phyloP scores from a whole-genome alignment of 345 rosid genomes.

The Punica granatum region DNA sequence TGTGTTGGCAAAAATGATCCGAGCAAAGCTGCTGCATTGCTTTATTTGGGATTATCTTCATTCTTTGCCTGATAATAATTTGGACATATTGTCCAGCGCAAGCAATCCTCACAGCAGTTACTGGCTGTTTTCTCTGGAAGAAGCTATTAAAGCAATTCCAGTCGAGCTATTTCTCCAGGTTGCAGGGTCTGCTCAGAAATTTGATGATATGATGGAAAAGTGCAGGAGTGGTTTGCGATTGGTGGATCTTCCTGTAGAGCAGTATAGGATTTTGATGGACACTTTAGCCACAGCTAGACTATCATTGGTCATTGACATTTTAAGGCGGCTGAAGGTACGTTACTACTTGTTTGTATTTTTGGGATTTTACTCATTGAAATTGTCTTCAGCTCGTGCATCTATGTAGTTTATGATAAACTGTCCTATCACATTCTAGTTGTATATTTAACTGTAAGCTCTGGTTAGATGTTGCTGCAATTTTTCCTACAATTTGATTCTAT shows the following conservation, averaged over 20 bases:
- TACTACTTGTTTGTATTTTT: constrained; percentile 7
- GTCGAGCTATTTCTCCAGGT: constrained; percentile 81
- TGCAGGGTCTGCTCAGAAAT: constrained; percentile 60
- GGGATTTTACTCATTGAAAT: constrained; percentile 1
- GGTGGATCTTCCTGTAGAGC: constrained; percentile 60
- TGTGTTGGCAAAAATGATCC: constrained; percentile 89
- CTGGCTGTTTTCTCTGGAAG: constrained; percentile 62
- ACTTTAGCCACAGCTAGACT: constrained; percentile 78
- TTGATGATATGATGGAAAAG: constrained; percentile 68
- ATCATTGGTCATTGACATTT: constrained; percentile 67
- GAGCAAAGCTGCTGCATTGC: constrained; percentile 71
- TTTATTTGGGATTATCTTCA: constrained; percentile 73
- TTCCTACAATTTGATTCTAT: neutral
- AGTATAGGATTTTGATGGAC: constrained; percentile 70
- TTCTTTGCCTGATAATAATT: constrained; percentile 42
- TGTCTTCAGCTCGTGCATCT: neutral
- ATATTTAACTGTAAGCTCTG: neutral
- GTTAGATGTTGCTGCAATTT: neutral
- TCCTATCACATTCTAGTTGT: neutral
- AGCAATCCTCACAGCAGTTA: constrained; percentile 29
- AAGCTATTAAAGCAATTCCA: constrained; percentile 71
- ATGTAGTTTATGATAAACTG: neutral
- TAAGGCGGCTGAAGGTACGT: constrained; percentile 76
- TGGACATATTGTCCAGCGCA: constrained; percentile 31
- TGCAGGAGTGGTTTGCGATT: constrained; percentile 66